Conservation (phyloP, 2,329 filamentous ascomycete species). For the Fusarium kyushuense region DNA sequence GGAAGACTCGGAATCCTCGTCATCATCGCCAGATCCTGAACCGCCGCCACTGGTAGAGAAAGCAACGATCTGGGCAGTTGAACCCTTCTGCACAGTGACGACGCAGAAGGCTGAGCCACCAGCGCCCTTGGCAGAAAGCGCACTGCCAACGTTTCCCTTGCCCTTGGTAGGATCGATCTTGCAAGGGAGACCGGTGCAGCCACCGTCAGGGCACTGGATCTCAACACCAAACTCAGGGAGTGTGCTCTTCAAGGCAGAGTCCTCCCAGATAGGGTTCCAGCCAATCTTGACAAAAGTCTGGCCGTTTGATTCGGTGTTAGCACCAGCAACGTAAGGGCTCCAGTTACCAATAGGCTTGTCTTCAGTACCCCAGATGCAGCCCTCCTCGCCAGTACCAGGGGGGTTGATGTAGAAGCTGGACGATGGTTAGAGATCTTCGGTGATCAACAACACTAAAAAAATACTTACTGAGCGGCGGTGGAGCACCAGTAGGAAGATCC, state of each 20-base stretch:
- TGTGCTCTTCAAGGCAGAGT: conserved; percentile 64
- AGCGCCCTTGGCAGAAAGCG: conserved; percentile 68
- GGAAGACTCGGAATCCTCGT: conserved; percentile 35
- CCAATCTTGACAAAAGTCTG: conserved; percentile 80
- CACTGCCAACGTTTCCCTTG: conserved; percentile 70
- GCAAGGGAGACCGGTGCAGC: conserved; percentile 81
- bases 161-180: conserved; percentile 71
- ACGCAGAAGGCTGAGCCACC: conserved; percentile 80
- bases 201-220: conserved; percentile 74
- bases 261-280: conserved; percentile 80
- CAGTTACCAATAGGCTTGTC: conserved; percentile 77
- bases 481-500: conserved; percentile 75
- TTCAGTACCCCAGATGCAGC: conserved; percentile 78
- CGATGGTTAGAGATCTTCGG: conserved; percentile 50
- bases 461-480: conserved; percentile 78
- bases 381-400: conserved; percentile 72
- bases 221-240: conserved; percentile 75
- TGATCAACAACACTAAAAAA: conserved; percentile 3
- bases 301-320: conserved; percentile 74
- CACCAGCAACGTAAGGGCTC: conserved; percentile 80
- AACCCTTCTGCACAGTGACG: conserved; percentile 77
- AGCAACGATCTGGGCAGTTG: conserved; percentile 75
- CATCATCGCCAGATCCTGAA: conserved; percentile 37
- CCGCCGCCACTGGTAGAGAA: conserved; percentile 59
- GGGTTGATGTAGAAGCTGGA: conserved; percentile 81